These are phyloP conservation scores for Cystodermella granulosa DNA, from an alignment of 1,284 basidiomycete genomes.

Conservation along the genomic window DNA sequence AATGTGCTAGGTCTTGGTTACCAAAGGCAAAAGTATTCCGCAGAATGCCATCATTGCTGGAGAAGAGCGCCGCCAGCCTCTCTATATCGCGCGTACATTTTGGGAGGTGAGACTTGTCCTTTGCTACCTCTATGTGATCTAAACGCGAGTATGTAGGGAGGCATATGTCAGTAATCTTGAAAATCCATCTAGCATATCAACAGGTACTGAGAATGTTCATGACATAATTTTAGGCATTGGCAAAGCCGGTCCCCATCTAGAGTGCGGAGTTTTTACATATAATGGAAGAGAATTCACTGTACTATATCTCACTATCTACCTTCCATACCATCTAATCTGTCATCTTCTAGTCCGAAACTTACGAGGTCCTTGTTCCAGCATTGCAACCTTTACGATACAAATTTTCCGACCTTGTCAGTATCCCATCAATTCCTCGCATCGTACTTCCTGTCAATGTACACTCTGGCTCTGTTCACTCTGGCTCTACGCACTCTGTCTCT, in stretches of 20 bases:
- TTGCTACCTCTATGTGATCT: background rate
- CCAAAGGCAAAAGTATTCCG: constrained; percentile 15
- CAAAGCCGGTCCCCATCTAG: constrained; percentile 18
- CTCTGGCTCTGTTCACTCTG: too few species aligned
- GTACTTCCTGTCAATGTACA: too few species aligned
- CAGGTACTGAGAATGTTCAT: background rate
- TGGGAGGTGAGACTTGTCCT: constrained; percentile 15
- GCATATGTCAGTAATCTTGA: background rate
- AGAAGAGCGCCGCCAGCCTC: constrained; percentile 16
- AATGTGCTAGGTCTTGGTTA: constrained; percentile 15
- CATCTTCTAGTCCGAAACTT: constrained; percentile 15
- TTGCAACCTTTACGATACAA: constrained; percentile 13
- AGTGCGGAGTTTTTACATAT: constrained; percentile 16
- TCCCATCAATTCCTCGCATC: constrained; percentile 15
- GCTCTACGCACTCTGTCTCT: too few species aligned
- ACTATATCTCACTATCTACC: background rate
- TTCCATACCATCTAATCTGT: background rate
- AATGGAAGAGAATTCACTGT: constrained; percentile 16
- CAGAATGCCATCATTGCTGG: constrained; percentile 19
- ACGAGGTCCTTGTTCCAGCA: constrained; percentile 22
- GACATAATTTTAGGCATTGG: constrained; percentile 12
- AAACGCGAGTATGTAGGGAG: background rate
- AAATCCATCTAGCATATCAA: background rate
- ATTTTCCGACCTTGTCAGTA: constrained; percentile 19
- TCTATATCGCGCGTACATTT: constrained; percentile 21